Evolutionary conservation across 345 rosid species (phyloP), one percentile per base, ranked within the genome.

Genomic region (Trapa bicornis): DNA sequence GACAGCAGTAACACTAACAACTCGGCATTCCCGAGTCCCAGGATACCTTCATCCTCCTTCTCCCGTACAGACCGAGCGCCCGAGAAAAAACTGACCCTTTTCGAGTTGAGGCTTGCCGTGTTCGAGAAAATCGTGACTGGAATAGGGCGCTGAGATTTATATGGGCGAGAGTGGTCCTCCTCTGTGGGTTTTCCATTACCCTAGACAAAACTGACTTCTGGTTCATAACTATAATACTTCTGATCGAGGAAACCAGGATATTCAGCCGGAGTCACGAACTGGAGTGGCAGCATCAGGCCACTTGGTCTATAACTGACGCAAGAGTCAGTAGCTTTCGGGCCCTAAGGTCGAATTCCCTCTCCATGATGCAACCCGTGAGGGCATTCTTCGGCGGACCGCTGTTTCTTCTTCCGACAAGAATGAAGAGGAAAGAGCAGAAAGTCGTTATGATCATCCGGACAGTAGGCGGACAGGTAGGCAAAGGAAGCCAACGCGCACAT

Each of bases 141-240:
- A 8, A 76, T 92, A 0, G 98, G 67, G 83, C 98, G 1, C 85
- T 92, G 0, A 93, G 98, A 2, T 92, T 92, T 68, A 87, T 89
- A 72, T 89, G 98, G 98, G 98, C 95, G 32, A 92, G 96, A 0
- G 96, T 92, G 45, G 96, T 92, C 71, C 96, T 89, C 6, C 85
- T 92, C 0, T 96, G 96, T 0, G 98, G 98, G 11, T 89, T 92
- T 64, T 96, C 98, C 12, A 87, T 89, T 73, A 84, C 91, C 22
- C 78, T 92, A 60, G 95, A 92, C 42, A 75, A 75, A 48, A 82
- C 91, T 4, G 98, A 92, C 73, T 92, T 92, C 66, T 89, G 96
- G 98, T 78, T 86, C 70, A 76, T 92, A 70, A 92, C 98, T 43
- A 47, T 86, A 53, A 89, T 89, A 47, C 76, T 89, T 72, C 72